Base-by-base conservation (phyloP, 2,329 filamentous ascomycete species). In the Cucurbitaria berberidis region DNA sequence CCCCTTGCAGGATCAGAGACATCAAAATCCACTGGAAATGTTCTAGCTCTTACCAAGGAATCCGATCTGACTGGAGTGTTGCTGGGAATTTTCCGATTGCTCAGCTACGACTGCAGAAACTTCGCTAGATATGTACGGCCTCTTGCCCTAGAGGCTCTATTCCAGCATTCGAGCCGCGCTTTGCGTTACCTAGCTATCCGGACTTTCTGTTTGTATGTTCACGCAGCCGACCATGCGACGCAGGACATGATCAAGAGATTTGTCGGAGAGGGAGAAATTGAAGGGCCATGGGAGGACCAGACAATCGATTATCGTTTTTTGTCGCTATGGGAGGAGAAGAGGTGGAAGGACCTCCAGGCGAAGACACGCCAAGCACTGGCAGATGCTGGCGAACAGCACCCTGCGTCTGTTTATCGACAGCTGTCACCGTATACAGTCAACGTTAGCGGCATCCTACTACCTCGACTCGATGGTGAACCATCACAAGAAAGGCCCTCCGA, bases 101-200 rank as follows among this genome's bases (percentile, higher is more conserved):
- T 96, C 55, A 89, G 86, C 67, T 90, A 90, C 68, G 88, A 97
- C 70, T 81, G 84, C 61, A 80, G 83, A 38, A 83, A 82, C 4
- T 96, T 93, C 68, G 83, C 84, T 9, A 78, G 77, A 53, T 79
- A 86, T 64, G 82, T 92, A 29, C 84, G 85, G 30, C 86, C 89
- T 1, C 82, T 85, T 41, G 83, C 84, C 58, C 80, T 96, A 38
- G 87, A 92, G 75, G 76, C 76, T 26, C 78, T 96, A 11, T 89
- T 96, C 63, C 78, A 80, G 39, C 82, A 86, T 65, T 48, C 73
- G 41, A 81, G 82, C 61, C 78, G 76, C 53, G 77, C 84, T 15
- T 84, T 96, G 45, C 86, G 89, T 75, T 96, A 93, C 74, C 81
- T 98, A 55, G 89, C 92, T 13, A 83, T 96, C 50, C 86, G 91